phyloP scores from a whole-genome alignment of 2,329 filamentous ascomycete species.

The Neodidymelliopsis sp. region DNA sequence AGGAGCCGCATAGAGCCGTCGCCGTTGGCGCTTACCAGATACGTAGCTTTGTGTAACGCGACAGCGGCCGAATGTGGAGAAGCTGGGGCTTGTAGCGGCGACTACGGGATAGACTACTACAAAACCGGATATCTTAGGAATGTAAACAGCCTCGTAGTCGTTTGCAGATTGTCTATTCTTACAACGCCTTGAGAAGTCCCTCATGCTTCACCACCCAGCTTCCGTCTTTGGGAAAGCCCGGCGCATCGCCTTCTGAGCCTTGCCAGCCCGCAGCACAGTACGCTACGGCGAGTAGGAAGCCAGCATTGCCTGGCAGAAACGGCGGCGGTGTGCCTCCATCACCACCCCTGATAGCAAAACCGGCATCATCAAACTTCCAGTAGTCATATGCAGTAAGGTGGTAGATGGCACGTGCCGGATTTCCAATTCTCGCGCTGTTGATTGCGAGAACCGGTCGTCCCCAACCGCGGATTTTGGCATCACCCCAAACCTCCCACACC shows the following conservation, averaged over 20 bases:
- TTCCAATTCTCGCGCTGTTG: conserved; percentile 37
- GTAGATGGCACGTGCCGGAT: conserved; percentile 35
- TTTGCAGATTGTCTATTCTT: conserved; percentile 12
- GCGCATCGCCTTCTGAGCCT: conserved; percentile 46
- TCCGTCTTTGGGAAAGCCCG: conserved; percentile 33
- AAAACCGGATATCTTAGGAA: conserved; percentile 9
- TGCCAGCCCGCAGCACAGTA: conserved; percentile 65
- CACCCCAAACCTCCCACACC: conserved; percentile 40
- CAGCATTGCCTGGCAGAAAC: conserved; percentile 63
- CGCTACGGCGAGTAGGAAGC: conserved; percentile 58
- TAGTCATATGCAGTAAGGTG: conserved; percentile 58
- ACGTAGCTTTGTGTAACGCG: conserved; percentile 4
- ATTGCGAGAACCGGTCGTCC: conserved; percentile 41
- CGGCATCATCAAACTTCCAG: conserved; percentile 63
- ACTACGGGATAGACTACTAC: conserved; percentile 6
- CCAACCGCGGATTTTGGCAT: conserved; percentile 40
- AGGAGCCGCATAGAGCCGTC: not conserved
- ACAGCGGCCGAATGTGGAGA: conserved; percentile 6
- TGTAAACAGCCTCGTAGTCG: conserved; percentile 10
- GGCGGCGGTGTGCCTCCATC: conserved; percentile 63
- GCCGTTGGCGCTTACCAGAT: conserved; percentile 1
- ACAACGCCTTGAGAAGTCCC: conserved; percentile 29
- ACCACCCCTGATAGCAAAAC: conserved; percentile 60
- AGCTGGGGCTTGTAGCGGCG: not conserved
- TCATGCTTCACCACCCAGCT: conserved; percentile 34